Base-by-base conservation (phyloP, 495 filamentous ascomycete species). In the Amphirosellinia nigrospora region DNA sequence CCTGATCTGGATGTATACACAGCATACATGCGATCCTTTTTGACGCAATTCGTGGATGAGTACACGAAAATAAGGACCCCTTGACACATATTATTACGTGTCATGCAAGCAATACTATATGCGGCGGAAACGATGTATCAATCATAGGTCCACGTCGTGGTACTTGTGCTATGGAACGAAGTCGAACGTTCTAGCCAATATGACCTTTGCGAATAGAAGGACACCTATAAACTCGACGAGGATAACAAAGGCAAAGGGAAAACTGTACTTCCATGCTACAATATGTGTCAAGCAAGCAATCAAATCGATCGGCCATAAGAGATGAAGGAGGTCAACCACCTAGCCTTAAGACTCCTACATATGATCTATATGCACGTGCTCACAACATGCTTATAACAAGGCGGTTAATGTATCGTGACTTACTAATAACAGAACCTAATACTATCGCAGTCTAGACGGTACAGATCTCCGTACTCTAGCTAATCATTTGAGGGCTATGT, bases 1-100 rank as follows among this genome's bases (percentile, higher is more conserved):
- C 75, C 19, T 77, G 70, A 64, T 55, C 38, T 56, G 19, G 23
- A 34, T 53, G 46, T 30, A 28, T 39, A 56, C 50, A 19, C 26
- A 30, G n/a, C 19, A 50, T 26, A 23, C 13, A 48, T 34, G 28
- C 53, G 41, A 26, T 19, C n/a, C 43, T 48, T 34, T 32, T 8
- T 28, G 45, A 6, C 19, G 28, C 19, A 45, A 38, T 45, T 38
- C n/a, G 32, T 28, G 63, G n/a, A 53, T 41, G 63, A 28, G n/a
- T 53, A 4, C 34, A 48, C 30, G 6, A 53, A 53, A 3, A 39
- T 53, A 21, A 28, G 26, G 46, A n/a, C 36, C 41, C 19, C 43
- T 34, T 1, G 28, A 16, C 28, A 2, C 30, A 19, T 30, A 50
- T 50, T 15, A 8, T 46, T 62, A 64, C 61, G n/a, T 48, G 61